Conservation (phyloP, 2,329 filamentous ascomycete species). For the Stagonosporopsis rhizophila region DNA sequence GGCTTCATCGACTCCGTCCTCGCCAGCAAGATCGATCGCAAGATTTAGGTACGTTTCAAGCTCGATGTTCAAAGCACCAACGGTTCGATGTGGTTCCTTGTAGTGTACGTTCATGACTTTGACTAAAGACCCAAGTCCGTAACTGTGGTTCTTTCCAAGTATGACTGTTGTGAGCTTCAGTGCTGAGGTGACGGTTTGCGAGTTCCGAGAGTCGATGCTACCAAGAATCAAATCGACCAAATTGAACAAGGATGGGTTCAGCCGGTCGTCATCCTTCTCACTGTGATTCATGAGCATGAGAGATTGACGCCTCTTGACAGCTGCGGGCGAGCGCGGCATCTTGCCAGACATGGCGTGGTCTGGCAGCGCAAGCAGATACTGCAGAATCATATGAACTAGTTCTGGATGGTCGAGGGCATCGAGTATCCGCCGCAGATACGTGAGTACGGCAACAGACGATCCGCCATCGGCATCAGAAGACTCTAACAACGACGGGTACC, state of each 20-base stretch:
- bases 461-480: slow-evolving; percentile 97
- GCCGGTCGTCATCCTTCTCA: slow-evolving; percentile 74
- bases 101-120: slow-evolving; percentile 67
- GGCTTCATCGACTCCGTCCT: slow-evolving; percentile 73
- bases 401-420: slow-evolving; percentile 92
- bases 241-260: slow-evolving; percentile 89
- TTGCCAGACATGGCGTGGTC: slow-evolving; percentile 56
- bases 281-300: slow-evolving; percentile 84
- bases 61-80: slow-evolving; percentile 77
- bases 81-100: slow-evolving; percentile 67
- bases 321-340: slow-evolving; percentile 60
- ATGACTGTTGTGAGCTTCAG: slow-evolving; percentile 87
- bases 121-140: slow-evolving; percentile 79
- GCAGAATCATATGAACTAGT: slow-evolving; percentile 90
- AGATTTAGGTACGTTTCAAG: slow-evolving; percentile 74
- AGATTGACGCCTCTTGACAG: slow-evolving; percentile 83
- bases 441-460: slow-evolving; percentile 93
- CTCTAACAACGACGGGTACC: slow-evolving; percentile 93
- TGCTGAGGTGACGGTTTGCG: slow-evolving; percentile 88
- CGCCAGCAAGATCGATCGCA: slow-evolving; percentile 71
- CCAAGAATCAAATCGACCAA: slow-evolving; percentile 88
- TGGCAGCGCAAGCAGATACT: slow-evolving; percentile 86
- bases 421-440: slow-evolving; percentile 88
- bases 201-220: slow-evolving; percentile 81
- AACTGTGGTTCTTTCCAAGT: slow-evolving; percentile 84